Evolutionary conservation across 2,329 filamentous ascomycete species (phyloP), one percentile per base, ranked within the genome.

Genomic region (Metarhizium brunneum): DNA sequence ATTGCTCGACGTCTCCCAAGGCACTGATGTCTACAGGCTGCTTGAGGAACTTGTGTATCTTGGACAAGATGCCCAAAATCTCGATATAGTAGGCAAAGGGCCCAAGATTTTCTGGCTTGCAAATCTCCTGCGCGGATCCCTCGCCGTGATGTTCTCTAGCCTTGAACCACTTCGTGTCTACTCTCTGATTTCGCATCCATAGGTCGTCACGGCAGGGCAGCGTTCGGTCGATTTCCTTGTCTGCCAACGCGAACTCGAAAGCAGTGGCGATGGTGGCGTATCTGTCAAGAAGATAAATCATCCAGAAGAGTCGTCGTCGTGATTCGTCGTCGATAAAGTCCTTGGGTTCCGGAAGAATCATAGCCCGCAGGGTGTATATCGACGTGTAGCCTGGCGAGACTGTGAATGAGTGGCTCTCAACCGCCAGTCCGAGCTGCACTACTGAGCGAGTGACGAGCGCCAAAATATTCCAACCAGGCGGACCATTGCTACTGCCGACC

Each of bases 301-400:
- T 92, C 92, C 92, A 96, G 69, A 96, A 95, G 1, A 96, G 75
- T 30, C 92, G 79, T 32, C 92, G 81, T 32, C 91, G 79, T 47
- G 88, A 88, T 69, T 96, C 92, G 58, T 96, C 92, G 66, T 96
- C 91, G 55, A 95, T 87, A 69, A 92, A 96, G 58, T 90, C 88
- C 52, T 83, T 85, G 0, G 92, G 82, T 58, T 95, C 90, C 0
- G 90, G 88, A 0, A 96, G 76, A 2, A 92, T 85, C 75, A 92
- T 92, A 16, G 91, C 90, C 54, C 91, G 81, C 48, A 95, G 75
- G 0, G 91, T 96, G 67, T 95, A 95, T 50, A 96, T 96, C 0
- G 92, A 95, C 2, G 86, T 84, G 67, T 87, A 90, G 55, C 84
- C 81, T 0, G 90, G 90, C 2, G 89, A 86, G 1, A 92, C 84